Base-by-base conservation (phyloP, 208 protist genomes). In the Naegleria fowleri region DNA sequence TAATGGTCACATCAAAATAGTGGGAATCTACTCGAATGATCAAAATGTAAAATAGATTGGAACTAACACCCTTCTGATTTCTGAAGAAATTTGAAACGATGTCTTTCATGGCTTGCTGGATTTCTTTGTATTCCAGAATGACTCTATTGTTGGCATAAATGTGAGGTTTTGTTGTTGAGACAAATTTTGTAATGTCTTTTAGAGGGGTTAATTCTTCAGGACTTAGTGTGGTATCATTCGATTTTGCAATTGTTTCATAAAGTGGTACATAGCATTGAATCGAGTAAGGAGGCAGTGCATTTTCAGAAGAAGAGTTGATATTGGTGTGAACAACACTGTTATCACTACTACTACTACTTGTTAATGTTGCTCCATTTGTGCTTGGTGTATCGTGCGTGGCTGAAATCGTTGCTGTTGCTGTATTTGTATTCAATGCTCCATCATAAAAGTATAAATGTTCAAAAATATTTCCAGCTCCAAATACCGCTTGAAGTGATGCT, bases 401-500 rank as follows among this genome's bases (percentile, higher is more conserved):
- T 9, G n/a, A n/a, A n/a, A n/a, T n/a, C n/a, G n/a, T n/a, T n/a
- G n/a, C n/a, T n/a, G n/a, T n/a, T n/a, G 43, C 43, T 9, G 43
- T 9, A 48, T 48, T 1, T 9, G 1, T 48, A 48, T 48, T 48
- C 43, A 48, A 48, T 1, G 43, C 1, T 48, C 43, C 43, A n/a
- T 75, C 58, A 75, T 75, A 75, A 75, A 75, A 75, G 25, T 75
- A 75, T n/a, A 75, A 75, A 75, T 75, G 13, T n/a, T 75, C 58
- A 75, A 22, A 75, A 75, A n/a, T n/a, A 75, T 75, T 75, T n/a
- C 25, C 25, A 22, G 13, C 25, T 75, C 58, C 58, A 75, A 75
- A 75, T n/a, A 75, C 25, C 16, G 58, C 25, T 75, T n/a, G 25
- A 3, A 75, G 25, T 75, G 58, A 75, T n/a, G 25, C 58, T 75